These are phyloP conservation scores for Neurospora sp. DNA, from an alignment of 495 filamentous ascomycete species.

Conservation along the genomic window DNA sequence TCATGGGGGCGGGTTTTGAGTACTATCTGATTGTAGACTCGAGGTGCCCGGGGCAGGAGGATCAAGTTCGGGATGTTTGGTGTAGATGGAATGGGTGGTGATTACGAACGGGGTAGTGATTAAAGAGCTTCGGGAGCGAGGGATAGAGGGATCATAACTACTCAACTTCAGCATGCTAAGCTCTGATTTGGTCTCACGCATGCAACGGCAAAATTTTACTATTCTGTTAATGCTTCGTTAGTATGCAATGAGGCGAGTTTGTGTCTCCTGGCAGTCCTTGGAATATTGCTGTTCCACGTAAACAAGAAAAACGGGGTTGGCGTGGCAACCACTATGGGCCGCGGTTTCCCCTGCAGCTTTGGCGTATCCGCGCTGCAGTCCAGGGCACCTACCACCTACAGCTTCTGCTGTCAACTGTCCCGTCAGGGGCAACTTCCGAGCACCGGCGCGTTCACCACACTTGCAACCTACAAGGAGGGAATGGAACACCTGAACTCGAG, in stretches of 20 bases:
- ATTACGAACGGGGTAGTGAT: slow-evolving; percentile 1
- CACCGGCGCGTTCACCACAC: neutral
- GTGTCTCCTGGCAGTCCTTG: neutral
- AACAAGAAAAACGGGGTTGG: neutral
- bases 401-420: neutral
- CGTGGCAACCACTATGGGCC: neutral
- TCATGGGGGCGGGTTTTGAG: slow-evolving; percentile 59
- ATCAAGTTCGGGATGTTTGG: slow-evolving; percentile 64
- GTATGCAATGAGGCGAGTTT: neutral
- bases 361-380: neutral
- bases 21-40: slow-evolving; percentile 74
- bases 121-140: neutral
- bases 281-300: neutral
- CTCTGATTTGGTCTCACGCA: neutral
- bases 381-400: neutral
- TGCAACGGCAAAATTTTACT: neutral
- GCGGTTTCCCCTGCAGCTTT: neutral
- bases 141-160: neutral
- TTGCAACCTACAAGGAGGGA: neutral
- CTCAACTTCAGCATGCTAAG: neutral
- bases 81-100: slow-evolving; percentile 51
- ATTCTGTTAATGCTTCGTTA: neutral
- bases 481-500: neutral
- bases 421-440: neutral
- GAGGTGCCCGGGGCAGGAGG: slow-evolving; percentile 33